A percentile compares a stretch with the other conserved stretches of the same genome.
Conservation (phyloP, 768 basidiomycete genomes). For the Leccinum imitatum region DNA sequence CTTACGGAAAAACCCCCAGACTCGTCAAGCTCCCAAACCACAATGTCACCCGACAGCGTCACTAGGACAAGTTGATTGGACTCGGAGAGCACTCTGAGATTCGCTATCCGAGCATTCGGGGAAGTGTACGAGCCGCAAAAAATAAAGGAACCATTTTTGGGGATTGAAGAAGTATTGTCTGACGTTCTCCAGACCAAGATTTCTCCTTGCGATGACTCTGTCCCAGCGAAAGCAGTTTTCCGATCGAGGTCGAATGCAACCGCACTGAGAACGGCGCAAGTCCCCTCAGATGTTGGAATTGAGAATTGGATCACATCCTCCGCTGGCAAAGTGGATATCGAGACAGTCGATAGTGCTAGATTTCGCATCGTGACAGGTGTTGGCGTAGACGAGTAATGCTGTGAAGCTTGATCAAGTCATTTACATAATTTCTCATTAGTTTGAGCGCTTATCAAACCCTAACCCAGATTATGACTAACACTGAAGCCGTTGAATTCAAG, state of each 20-base stretch:
- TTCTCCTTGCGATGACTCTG: constrained; percentile 57
- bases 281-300: constrained; percentile 14
- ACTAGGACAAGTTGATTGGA: constrained; percentile 64
- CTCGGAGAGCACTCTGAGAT: constrained; percentile 72
- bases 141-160: constrained; percentile 10
- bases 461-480: not conserved
- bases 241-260: constrained; percentile 65
- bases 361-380: constrained; percentile 48
- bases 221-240: constrained; percentile 55
- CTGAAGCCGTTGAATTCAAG: no score
- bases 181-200: constrained; percentile 56
- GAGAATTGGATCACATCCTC: constrained; percentile 19
- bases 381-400: not conserved
- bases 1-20: constrained; percentile 43
- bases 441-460: not conserved
- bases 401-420: not conserved
- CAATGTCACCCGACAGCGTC: constrained; percentile 81
- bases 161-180: constrained; percentile 13
- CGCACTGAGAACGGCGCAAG: constrained; percentile 41
- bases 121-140: constrained; percentile 26
- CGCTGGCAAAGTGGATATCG: constrained; percentile 13
- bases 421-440: not conserved
- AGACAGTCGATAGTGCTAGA: constrained; percentile 43
- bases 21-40: constrained; percentile 57
- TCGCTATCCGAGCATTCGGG: constrained; percentile 48